Base-by-base conservation (phyloP, 345 rosid species). In the Luvunga scandens region DNA sequence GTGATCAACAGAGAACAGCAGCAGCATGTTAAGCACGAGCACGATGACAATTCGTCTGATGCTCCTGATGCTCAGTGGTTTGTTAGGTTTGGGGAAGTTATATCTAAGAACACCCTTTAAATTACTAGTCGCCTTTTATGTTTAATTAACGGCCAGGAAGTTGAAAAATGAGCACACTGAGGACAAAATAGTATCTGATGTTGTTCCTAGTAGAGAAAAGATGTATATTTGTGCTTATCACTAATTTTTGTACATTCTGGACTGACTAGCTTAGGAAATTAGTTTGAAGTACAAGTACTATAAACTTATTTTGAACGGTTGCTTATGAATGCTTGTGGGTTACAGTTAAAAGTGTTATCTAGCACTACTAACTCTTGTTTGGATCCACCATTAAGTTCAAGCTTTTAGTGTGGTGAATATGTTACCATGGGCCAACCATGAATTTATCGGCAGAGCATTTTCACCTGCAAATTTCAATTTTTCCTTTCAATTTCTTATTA, bases 61-160 rank as follows among this genome's bases (percentile, higher is more conserved):
- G 97, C 91, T 0, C 91, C 91, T 1, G 89, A 90, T 81, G 97
- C 91, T 0, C 91, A 88, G 66, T 94, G 98, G 98, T 86, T 91
- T 80, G 89, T 85, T 68, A 83, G 86, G 73, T 92, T 91, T 70
- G 81, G 84, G 6, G 98, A 94, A 82, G 91, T 77, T 3, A 82
- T 92, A 68, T 94, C 97, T 1, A 92, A 90, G 81, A 90, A 88
- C 75, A 89, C 94, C 73, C 81, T 90, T 8, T 93, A 71, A 82
- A 22, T 27, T 18, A 19, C 14, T 12, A 42, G 33, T 14, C 10
- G 4, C 16, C 7, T 8, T 10, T 33, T 36, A 6, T 34, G 69
- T 75, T 42, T 25, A 12, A 9, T 34, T 18, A 7, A 10, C 60
- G 3, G 24, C 14, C 38, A 16, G 36, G 24, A 27, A 70, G 25